Evolutionary conservation across 192 early-diverging fungal species (phyloP).

Genomic region (Rhizoclosmatium globosum): DNA sequence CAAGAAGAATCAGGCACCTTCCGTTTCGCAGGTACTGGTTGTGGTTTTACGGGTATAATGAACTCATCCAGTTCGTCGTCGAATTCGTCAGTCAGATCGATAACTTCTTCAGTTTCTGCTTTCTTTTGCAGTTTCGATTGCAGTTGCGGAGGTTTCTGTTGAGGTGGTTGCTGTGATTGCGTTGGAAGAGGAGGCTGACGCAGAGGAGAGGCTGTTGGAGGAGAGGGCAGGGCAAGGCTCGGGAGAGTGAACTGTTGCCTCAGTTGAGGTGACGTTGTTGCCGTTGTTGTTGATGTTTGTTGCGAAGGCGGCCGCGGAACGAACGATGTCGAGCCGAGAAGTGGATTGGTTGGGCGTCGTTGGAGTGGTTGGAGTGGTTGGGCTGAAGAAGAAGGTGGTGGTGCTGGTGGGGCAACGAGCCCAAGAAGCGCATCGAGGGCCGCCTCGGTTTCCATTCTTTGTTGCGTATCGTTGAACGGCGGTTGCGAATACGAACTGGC

Average conservation of each 20-base stretch:
- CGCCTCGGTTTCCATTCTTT: too few species aligned
- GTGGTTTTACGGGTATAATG: background rate
- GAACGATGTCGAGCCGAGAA: too few species aligned
- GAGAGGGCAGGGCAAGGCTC: too few species aligned
- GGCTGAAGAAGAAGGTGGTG: too few species aligned
- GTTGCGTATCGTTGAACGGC: too few species aligned
- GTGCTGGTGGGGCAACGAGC: too few species aligned
- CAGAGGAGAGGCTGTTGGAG: background rate
- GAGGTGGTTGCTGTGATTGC: background rate
- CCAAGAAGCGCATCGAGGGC: too few species aligned
- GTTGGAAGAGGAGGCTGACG: background rate
- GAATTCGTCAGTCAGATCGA: background rate
- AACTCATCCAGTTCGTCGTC: slow-evolving; percentile 16
- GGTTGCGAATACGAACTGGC: too few species aligned
- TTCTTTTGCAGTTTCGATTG: background rate
- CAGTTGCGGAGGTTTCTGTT: background rate
- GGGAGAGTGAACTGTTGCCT: background rate
- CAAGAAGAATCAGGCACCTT: background rate
- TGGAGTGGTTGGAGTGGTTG: too few species aligned
- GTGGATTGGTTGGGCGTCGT: too few species aligned
- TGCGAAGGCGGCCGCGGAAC: too few species aligned
- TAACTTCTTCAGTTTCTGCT: background rate
- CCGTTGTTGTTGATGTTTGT: too few species aligned
- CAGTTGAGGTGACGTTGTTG: background rate
- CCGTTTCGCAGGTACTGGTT: background rate